phyloP scores from a whole-genome alignment of 371 early-diverging fungal genomes.

The Mortierella sp. region DNA sequence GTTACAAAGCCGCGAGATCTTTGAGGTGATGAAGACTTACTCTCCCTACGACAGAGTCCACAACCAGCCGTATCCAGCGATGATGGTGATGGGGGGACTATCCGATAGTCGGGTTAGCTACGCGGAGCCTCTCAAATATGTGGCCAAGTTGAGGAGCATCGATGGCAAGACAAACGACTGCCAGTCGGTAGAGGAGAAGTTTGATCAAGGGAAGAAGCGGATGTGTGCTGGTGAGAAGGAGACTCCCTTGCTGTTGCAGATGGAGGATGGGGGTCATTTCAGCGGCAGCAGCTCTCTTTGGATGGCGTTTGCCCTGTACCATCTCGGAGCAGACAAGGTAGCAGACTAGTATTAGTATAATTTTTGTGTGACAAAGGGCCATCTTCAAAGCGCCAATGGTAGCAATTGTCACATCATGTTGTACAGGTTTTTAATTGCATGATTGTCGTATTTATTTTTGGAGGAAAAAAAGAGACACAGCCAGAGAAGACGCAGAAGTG shows the following conservation, averaged over 20 bases:
- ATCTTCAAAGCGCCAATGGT: too few species aligned
- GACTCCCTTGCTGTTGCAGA: conserved; percentile 59
- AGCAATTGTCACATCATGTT: too few species aligned
- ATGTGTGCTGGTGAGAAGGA: conserved; percentile 47
- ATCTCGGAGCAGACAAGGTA: conserved; percentile 24
- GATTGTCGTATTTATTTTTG: too few species aligned
- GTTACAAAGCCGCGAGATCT: conserved; percentile 51
- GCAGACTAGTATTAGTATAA: neutral
- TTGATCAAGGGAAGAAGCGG: conserved; percentile 1
- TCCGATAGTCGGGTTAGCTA: conserved; percentile 64
- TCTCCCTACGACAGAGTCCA: conserved; percentile 66
- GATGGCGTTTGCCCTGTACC: conserved; percentile 56
- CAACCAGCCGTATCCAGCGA: conserved; percentile 53
- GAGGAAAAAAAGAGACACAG: neutral
- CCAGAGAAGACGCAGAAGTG: too few species aligned
- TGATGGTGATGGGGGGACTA: conserved; percentile 62
- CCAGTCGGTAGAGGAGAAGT: conserved; percentile 9
- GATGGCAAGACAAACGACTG: conserved; percentile 54
- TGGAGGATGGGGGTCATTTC: conserved; percentile 57
- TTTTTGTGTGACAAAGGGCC: too few species aligned
- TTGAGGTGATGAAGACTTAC: conserved; percentile 62
- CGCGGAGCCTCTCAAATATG: conserved; percentile 68
- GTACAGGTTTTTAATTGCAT: too few species aligned
- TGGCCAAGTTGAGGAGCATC: conserved; percentile 62
- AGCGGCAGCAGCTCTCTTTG: conserved; percentile 40